Percentiles rank a stretch among this genome's conserved stretches.
Evolutionary conservation across 805 yeast species (phyloP).

Genomic region (Maudiozyma barnettii): DNA sequence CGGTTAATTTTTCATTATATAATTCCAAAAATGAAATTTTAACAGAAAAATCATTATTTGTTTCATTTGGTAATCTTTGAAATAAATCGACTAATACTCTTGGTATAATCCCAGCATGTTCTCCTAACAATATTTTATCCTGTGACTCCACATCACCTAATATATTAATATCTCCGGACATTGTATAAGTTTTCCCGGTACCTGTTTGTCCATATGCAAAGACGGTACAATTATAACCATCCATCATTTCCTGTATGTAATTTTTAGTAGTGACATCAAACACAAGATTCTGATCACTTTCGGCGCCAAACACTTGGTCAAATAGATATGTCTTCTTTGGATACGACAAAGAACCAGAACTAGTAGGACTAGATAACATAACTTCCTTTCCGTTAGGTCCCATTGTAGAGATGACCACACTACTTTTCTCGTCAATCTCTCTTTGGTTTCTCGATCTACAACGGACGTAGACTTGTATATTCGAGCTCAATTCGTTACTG

Average conservation of each 20-base stretch:
- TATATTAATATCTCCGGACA: constrained; percentile 59
- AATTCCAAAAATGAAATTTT: constrained; percentile 69
- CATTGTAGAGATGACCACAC: constrained; percentile 44
- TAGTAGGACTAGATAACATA: constrained; percentile 28
- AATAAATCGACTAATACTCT: constrained; percentile 50
- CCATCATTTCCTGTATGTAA: constrained; percentile 51
- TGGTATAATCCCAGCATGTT: constrained; percentile 56
- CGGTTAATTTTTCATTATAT: constrained; percentile 73
- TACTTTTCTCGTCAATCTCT: constrained; percentile 45
- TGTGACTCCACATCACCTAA: constrained; percentile 25
- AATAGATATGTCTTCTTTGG: constrained; percentile 49
- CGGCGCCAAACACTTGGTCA: constrained; percentile 75
- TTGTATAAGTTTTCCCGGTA: constrained; percentile 69
- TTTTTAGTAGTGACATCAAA: constrained; percentile 56
- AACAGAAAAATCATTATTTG: constrained; percentile 46
- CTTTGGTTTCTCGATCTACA: constrained; percentile 48
- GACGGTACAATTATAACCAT: constrained; percentile 69
- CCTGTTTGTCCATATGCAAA: constrained; percentile 88
- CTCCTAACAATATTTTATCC: constrained; percentile 25
- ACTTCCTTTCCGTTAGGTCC: constrained; percentile 40
- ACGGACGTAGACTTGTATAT: constrained; percentile 48
- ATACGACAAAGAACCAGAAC: constrained; percentile 11
- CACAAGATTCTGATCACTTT: constrained; percentile 59
- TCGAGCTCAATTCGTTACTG: constrained; percentile 12
- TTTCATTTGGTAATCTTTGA: constrained; percentile 32